Evolutionary conservation across 495 filamentous ascomycete species (phyloP).

Genomic region (Hypomontagnella submonticulosa): DNA sequence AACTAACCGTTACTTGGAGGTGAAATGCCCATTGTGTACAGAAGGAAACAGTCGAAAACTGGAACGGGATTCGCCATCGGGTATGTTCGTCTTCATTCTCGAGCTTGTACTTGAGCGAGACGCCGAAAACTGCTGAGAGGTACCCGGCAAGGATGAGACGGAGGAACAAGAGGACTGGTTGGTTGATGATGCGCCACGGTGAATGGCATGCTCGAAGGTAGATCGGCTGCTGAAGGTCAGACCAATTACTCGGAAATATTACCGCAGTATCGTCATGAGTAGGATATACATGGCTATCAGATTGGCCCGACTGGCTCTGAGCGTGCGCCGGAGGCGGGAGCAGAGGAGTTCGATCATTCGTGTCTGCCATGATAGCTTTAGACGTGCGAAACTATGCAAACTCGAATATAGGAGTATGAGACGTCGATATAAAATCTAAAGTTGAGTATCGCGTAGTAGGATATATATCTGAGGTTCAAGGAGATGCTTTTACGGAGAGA

Average conservation of each 20-base stretch:
- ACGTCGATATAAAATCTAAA: not conserved
- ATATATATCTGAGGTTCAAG: constrained; percentile 19
- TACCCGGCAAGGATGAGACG: constrained; percentile 57
- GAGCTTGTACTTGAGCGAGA: constrained; percentile 57
- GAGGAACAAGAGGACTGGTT: constrained; percentile 54
- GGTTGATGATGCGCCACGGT: constrained; percentile 57
- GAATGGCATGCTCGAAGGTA: constrained; percentile 65
- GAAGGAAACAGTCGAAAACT: constrained; percentile 60
- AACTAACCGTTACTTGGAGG: constrained; percentile 47
- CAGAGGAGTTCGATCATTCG: constrained; percentile 53
- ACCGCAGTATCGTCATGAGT: not conserved
- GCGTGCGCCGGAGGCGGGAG: constrained; percentile 48
- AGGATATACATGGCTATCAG: constrained; percentile 50
- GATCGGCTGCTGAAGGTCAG: constrained; percentile 53
- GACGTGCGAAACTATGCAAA: constrained; percentile 2
- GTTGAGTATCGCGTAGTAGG: constrained; percentile 19
- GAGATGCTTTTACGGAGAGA: not conserved
- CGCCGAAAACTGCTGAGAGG: constrained; percentile 52
- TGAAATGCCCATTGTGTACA: constrained; percentile 58
- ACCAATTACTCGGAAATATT: not conserved
- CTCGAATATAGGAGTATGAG: constrained; percentile 11
- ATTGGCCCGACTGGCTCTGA: constrained; percentile 14
- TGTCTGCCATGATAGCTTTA: constrained; percentile 32
- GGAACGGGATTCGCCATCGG: constrained; percentile 56
- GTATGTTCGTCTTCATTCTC: constrained; percentile 45